A percentile compares a stretch with the other conserved stretches of the same genome.
phyloP scores from a whole-genome alignment of 2,329 filamentous ascomycete genomes.

The Fusarium humuli region DNA sequence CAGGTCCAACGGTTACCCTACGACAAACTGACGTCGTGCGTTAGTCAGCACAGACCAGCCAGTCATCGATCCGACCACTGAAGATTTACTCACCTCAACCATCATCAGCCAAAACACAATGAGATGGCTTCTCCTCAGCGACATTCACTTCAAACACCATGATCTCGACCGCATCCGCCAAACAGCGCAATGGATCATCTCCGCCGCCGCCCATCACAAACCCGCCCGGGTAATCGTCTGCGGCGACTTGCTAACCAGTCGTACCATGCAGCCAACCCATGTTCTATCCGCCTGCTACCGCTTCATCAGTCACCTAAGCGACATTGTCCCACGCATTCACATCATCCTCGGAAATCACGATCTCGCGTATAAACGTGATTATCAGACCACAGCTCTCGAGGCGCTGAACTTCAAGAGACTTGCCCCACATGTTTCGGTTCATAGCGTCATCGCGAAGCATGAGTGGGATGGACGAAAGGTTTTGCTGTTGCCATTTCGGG shows the following conservation, averaged over 20 bases:
- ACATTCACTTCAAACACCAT: slow-evolving; percentile 37
- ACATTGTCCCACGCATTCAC: slow-evolving; percentile 31
- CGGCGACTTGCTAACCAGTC: slow-evolving; percentile 41
- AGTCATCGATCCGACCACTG: accelerated
- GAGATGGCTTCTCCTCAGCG: slow-evolving; percentile 39
- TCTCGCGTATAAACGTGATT: slow-evolving; percentile 43
- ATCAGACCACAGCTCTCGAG: slow-evolving; percentile 39
- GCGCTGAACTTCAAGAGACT: slow-evolving; percentile 34
- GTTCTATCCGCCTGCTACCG: slow-evolving; percentile 37
- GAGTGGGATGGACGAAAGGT: slow-evolving; percentile 39
- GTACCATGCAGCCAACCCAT: slow-evolving; percentile 30
- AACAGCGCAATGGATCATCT: slow-evolving; percentile 39
- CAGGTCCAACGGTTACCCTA: neutral
- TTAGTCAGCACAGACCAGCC: neutral
- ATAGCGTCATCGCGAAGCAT: slow-evolving; percentile 21
- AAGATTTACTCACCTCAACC: neutral
- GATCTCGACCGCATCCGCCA: slow-evolving; percentile 32
- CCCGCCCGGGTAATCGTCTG: slow-evolving; percentile 34
- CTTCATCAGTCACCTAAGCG: slow-evolving; percentile 34
- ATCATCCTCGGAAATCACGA: slow-evolving; percentile 44
- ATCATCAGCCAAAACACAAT: neutral
- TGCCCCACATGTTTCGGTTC: slow-evolving; percentile 27
- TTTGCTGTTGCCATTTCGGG: slow-evolving; percentile 38
- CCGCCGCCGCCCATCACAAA: slow-evolving; percentile 26
- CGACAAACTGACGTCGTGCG: neutral